Conservation (phyloP, 2,329 filamentous ascomycete genomes). For the Amphichorda felina region DNA sequence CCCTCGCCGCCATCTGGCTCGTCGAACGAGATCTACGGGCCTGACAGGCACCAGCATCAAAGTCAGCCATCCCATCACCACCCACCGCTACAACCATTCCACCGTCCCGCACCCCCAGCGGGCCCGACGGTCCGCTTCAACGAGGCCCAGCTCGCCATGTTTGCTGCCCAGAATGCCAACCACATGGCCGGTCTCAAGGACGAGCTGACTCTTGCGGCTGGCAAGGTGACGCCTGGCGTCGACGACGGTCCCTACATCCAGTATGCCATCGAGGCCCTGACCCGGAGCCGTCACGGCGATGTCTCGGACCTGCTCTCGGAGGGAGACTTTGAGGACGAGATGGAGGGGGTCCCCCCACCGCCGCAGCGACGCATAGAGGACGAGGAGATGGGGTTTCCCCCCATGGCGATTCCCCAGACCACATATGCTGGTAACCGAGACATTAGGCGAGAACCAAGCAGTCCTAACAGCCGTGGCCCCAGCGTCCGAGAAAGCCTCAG, state of each 20-base stretch:
- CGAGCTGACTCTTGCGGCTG: slow-evolving; percentile 34
- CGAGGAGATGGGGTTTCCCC: not conserved
- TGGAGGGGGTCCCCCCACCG: slow-evolving; percentile 1
- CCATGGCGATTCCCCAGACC: not conserved
- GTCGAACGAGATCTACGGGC: slow-evolving; percentile 29
- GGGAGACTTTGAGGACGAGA: slow-evolving; percentile 3
- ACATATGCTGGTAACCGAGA: slow-evolving; percentile 1
- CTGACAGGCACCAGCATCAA: slow-evolving; percentile 20
- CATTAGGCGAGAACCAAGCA: too few species aligned
- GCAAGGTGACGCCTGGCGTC: slow-evolving; percentile 58
- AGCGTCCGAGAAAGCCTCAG: not conserved
- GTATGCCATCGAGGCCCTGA: slow-evolving; percentile 81
- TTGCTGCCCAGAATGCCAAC: slow-evolving; percentile 18
- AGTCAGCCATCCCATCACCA: slow-evolving; percentile 4
- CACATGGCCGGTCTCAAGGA: slow-evolving; percentile 34
- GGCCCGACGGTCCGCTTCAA: slow-evolving; percentile 21
- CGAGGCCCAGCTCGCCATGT: slow-evolving; percentile 26
- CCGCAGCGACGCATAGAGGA: not conserved
- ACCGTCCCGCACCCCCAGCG: slow-evolving; percentile 1
- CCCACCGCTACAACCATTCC: slow-evolving; percentile 1
- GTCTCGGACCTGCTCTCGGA: slow-evolving; percentile 1
- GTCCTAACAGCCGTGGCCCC: not conserved
- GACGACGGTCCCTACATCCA: slow-evolving; percentile 83
- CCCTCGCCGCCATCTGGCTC: slow-evolving; percentile 20
- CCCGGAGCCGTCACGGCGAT: slow-evolving; percentile 34